phyloP scores from a whole-genome alignment of 2,329 filamentous ascomycete genomes.

The Trichophyton mentagrophytes region DNA sequence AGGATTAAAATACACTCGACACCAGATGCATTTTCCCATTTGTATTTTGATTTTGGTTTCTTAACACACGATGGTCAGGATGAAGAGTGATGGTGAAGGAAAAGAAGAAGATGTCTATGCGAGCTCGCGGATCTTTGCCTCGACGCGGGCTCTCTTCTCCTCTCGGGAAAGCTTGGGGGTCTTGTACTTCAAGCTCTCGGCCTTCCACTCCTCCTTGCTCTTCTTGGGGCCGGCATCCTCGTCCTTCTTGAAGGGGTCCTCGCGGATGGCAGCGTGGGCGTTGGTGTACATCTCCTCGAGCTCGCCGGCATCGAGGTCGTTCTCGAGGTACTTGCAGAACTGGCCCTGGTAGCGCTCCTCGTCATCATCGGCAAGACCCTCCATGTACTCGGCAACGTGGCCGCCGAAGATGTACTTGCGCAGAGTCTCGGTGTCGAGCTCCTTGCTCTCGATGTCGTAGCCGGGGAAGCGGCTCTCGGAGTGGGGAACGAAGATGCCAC shows the following conservation, averaged over 20 bases:
- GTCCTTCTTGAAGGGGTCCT: conserved; percentile 94
- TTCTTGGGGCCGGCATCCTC: conserved; percentile 68
- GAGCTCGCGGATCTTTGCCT: conserved; percentile 82
- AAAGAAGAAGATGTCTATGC: conserved; percentile 23
- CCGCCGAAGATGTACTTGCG: conserved; percentile 99
- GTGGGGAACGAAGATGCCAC: conserved; percentile 93
- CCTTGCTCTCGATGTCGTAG: conserved; percentile 93
- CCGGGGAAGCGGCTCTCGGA: conserved; percentile 99
- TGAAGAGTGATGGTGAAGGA: neutral
- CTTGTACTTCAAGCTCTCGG: conserved; percentile 83
- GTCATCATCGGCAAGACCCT: conserved; percentile 97
- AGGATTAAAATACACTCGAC: conserved; percentile 2
- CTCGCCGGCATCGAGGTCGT: conserved; percentile 89
- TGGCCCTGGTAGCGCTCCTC: conserved; percentile 99
- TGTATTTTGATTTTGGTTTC: neutral
- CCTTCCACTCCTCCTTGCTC: conserved; percentile 94
- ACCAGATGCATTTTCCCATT: conserved; percentile 2
- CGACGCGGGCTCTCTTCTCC: conserved; percentile 69
- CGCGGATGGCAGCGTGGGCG: conserved; percentile 92
- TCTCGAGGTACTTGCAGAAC: conserved; percentile 96
- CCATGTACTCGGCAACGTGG: conserved; percentile 99
- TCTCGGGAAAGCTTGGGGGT: conserved; percentile 65
- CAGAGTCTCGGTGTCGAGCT: conserved; percentile 91
- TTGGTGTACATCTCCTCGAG: conserved; percentile 94
- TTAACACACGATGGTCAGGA: neutral